These are phyloP conservation scores for Mikania micrantha DNA, from an alignment of 129 eudicot species.

Conservation along the genomic window DNA sequence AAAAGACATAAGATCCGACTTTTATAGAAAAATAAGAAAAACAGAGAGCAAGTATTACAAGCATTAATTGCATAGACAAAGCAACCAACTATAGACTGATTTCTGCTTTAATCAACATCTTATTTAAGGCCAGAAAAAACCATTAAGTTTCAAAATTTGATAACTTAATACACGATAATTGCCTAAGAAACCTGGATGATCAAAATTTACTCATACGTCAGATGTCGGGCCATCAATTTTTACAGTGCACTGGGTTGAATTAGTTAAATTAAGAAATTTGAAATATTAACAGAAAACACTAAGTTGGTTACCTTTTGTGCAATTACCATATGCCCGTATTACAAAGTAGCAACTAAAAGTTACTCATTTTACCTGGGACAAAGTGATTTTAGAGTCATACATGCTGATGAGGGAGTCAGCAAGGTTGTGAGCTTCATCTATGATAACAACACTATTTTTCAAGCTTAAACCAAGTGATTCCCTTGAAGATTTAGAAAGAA, in stretches of 20 bases:
- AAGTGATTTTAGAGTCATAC: conserved; percentile 81
- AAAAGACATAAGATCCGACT: not conserved
- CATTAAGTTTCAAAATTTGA: not conserved
- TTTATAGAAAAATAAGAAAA: not conserved
- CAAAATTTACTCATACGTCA: not conserved
- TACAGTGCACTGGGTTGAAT: not conserved
- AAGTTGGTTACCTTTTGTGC: not conserved
- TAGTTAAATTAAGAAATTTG: not conserved
- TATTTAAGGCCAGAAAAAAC: not conserved
- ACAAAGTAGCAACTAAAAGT: not conserved
- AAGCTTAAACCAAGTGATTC: conserved; percentile 87
- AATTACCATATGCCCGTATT: not conserved
- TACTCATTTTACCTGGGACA: conserved; percentile 52
- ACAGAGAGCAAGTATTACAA: not conserved
- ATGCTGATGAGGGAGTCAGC: conserved; percentile 95
- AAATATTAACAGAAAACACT: not conserved
- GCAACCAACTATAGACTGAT: not conserved
- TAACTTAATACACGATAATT: not conserved
- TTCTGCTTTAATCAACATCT: not conserved
- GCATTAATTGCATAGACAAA: not conserved
- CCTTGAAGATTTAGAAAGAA: conserved; percentile 89
- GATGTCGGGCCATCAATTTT: not conserved
- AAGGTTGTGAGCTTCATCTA: conserved; percentile 94
- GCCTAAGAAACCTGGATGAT: not conserved
- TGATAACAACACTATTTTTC: conserved; percentile 70